Percentiles rank a stretch among this genome's conserved stretches.
Evolutionary conservation across 257 asterid species (phyloP).

Genomic region (Cinchona pubescens): DNA sequence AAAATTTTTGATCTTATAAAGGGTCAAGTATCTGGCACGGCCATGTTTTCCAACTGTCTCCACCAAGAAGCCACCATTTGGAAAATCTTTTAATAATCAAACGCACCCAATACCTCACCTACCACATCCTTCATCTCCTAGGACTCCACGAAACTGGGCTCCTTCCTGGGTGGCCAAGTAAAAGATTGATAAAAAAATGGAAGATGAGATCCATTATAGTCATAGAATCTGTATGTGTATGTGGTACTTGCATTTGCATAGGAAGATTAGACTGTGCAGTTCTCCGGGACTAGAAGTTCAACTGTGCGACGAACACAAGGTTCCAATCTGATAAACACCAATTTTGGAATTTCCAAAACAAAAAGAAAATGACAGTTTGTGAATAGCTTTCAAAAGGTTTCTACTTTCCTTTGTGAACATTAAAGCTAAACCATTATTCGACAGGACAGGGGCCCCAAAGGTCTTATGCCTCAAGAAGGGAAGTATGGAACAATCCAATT

Average conservation of each 20-base stretch:
- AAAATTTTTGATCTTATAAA: background rate
- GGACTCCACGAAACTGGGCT: background rate
- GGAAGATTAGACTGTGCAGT: background rate
- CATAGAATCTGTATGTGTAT: background rate
- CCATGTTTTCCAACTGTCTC: background rate
- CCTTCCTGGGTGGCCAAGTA: background rate
- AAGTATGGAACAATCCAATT: too few species aligned
- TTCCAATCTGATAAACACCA: background rate
- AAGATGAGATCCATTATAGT: background rate
- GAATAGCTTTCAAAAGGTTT: too few species aligned
- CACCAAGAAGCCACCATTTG: background rate
- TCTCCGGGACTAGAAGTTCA: background rate
- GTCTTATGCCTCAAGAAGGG: background rate
- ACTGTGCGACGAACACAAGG: too few species aligned
- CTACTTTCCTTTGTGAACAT: background rate
- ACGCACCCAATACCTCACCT: background rate
- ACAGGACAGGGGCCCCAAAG: background rate
- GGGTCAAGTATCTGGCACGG: background rate
- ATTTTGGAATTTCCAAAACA: background rate
- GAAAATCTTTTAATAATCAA: background rate
- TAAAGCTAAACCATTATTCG: background rate
- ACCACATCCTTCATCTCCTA: background rate
- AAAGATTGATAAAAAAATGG: background rate
- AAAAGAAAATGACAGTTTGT: background rate
- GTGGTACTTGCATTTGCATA: background rate